A percentile compares a stretch with the other conserved stretches of the same genome.
phyloP scores from a whole-genome alignment of 805 yeast species.

The Candida ponderosae region DNA sequence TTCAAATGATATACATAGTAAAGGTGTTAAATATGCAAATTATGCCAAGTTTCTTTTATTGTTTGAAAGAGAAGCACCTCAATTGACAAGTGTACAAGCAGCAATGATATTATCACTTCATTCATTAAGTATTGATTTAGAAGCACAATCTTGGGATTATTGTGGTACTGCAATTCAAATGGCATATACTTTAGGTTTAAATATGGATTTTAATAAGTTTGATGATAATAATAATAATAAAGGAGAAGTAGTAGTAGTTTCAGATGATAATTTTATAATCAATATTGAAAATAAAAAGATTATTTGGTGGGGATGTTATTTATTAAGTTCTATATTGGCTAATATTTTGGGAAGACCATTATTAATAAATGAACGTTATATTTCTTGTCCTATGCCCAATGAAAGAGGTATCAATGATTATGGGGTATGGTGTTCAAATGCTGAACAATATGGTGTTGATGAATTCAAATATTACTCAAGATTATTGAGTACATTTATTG shows the following conservation, averaged over 20 bases:
- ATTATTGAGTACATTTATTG: constrained; percentile 4
- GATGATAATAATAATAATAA: constrained; percentile 1
- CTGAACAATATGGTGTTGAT: constrained; percentile 1
- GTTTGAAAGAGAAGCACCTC: constrained; percentile 8
- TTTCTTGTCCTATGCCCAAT: constrained; percentile 5
- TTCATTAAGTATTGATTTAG: constrained; percentile 2
- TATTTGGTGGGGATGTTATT: constrained; percentile 10
- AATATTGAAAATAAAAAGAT: constrained; percentile 5
- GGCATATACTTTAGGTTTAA: constrained; percentile 8
- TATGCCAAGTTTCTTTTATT: constrained; percentile 5
- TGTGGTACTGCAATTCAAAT: constrained; percentile 7
- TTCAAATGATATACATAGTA: constrained; percentile 1
- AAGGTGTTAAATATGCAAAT: constrained; percentile 7
- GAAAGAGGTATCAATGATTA: constrained; percentile 6
- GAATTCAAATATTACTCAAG: constrained; percentile 3
- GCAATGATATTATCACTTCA: constrained; percentile 3
- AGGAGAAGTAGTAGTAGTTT: no score
- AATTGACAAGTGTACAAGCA: constrained; percentile 8
- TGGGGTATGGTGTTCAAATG: constrained; percentile 3
- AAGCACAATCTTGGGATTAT: constrained; percentile 8
- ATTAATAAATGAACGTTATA: constrained; percentile 6
- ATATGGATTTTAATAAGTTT: constrained; percentile 3
- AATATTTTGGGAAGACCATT: constrained; percentile 9
- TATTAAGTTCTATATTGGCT: constrained; percentile 5
- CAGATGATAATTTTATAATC: no score